A percentile compares a stretch with the other conserved stretches of the same genome.
Evolutionary conservation across 352 stramenopile species (phyloP).

Genomic region (Globisporangium sylvaticum): DNA sequence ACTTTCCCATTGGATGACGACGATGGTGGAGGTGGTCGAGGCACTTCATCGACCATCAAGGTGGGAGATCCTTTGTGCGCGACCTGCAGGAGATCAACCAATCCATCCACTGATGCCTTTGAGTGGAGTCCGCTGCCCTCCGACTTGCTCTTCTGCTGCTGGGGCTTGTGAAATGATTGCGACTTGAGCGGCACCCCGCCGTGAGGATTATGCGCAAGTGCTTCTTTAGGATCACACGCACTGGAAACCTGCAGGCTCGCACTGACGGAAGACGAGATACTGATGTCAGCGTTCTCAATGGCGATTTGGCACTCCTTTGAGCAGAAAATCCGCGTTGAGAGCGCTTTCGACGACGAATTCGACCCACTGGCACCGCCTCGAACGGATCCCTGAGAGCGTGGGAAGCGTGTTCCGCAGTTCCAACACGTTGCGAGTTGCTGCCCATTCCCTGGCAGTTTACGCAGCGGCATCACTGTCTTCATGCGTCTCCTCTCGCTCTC

Average conservation of each 20-base stretch:
- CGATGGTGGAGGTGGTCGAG: background rate
- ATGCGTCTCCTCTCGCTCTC: slow-evolving; percentile 8
- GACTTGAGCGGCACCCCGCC: background rate
- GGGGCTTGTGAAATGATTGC: background rate
- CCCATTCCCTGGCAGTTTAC: slow-evolving; percentile 26
- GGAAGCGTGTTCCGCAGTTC: slow-evolving; percentile 59
- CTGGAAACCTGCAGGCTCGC: slow-evolving; percentile 19
- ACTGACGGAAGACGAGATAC: slow-evolving; percentile 33
- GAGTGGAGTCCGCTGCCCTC: background rate
- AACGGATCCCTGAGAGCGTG: slow-evolving; percentile 22
- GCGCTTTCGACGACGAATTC: slow-evolving; percentile 6
- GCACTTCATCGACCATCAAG: background rate
- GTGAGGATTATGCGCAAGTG: background rate
- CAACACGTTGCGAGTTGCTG: slow-evolving; percentile 50
- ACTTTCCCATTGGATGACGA: background rate
- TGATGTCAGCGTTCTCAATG: slow-evolving; percentile 38
- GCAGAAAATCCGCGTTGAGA: slow-evolving; percentile 34
- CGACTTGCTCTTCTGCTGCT: slow-evolving; percentile 10
- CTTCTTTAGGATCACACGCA: background rate
- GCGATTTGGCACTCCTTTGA: slow-evolving; percentile 33
- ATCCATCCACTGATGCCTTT: slow-evolving; percentile 5
- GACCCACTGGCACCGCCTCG: slow-evolving; percentile 9
- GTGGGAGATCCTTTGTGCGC: slow-evolving; percentile 3
- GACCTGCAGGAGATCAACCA: slow-evolving; percentile 30
- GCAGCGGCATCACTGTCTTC: slow-evolving; percentile 17